phyloP scores from a whole-genome alignment of 2,329 filamentous ascomycete genomes.

The Sodiomyces alkalinus region DNA sequence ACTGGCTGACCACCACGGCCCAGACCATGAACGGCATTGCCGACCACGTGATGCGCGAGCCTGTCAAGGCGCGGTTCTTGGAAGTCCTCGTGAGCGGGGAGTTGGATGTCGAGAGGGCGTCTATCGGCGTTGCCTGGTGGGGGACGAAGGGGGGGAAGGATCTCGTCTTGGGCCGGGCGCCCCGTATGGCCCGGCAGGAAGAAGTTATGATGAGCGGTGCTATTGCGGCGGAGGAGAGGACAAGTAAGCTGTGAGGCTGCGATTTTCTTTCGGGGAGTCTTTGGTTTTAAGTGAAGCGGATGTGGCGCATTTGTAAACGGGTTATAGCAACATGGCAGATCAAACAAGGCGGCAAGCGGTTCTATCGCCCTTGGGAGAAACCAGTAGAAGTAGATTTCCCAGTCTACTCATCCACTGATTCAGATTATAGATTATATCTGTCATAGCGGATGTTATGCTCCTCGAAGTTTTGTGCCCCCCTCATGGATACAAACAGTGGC shows the following conservation, averaged over 20 bases:
- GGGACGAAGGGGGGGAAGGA: slow-evolving; percentile 42
- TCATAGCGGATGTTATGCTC: no score
- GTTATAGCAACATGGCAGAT: no score
- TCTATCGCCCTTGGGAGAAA: no score
- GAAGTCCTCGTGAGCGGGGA: slow-evolving; percentile 66
- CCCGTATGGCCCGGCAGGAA: slow-evolving; percentile 5
- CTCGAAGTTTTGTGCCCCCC: no score
- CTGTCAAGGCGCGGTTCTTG: slow-evolving; percentile 60
- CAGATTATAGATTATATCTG: no score
- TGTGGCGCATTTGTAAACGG: no score
- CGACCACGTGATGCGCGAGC: slow-evolving; percentile 45
- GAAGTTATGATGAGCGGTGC: slow-evolving; percentile 40
- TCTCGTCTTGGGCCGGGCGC: slow-evolving; percentile 22
- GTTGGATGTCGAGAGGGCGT: slow-evolving; percentile 74
- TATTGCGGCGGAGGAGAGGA: slow-evolving; percentile 17
- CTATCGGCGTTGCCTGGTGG: slow-evolving; percentile 78
- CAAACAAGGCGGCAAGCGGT: no score
- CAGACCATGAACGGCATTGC: slow-evolving; percentile 49
- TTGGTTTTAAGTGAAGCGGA: no score
- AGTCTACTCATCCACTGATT: no score
- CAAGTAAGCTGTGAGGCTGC: slow-evolving; percentile 20
- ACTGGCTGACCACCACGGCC: slow-evolving; percentile 65
- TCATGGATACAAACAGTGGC: no score
- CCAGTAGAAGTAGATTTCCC: no score
- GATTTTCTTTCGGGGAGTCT: no score